Evolutionary conservation across 306 rosid species (phyloP), one percentile per base, ranked within the genome.

Genomic region (Vigna reflexopilosa): DNA sequence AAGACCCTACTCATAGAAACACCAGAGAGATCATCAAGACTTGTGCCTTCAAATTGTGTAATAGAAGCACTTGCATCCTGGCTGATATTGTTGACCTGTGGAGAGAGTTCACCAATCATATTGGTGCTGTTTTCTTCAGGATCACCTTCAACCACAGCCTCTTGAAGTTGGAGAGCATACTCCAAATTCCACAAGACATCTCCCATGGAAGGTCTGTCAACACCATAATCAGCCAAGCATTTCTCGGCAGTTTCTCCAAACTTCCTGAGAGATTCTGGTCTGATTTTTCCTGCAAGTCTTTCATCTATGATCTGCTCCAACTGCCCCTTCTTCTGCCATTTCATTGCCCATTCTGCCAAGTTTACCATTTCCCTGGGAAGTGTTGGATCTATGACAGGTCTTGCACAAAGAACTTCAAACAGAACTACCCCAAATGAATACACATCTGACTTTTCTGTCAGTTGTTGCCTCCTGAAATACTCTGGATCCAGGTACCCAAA

Each of bases 281-380:
- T 86, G 42, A 93, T 81, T 79, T 90, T 91, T 17, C 92, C 97
- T 0, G 70, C 89, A 4, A 93, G 93, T 44, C 83, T 70, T 24
- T 84, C 61, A 55, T 93, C 98, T 54, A 93, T 88, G 69, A 93
- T 93, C 72, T 90, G 92, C 7, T 87, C 93, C 85, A 91, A 57
- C 67, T 90, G 97, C 82, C 98, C 96, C 57, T 54, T 91, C 74
- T 87, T 90, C 84, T 91, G 96, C 91, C 91, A 93, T 74, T 93
- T 90, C 96, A 93, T 91, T 13, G 93, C 92, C 98, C 98, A 91
- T 85, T 93, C 96, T 14, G 97, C 98, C 67, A 93, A 84, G 85
- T 91, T 91, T 50, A 93, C 98, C 93, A 83, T 88, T 81, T 91
- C 98, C 76, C 96, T 86, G 0, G 91, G 88, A 80, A 90, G 98